Base-by-base conservation (phyloP, 371 early-diverging fungal species). In the Blyttiomyces sp. region DNA sequence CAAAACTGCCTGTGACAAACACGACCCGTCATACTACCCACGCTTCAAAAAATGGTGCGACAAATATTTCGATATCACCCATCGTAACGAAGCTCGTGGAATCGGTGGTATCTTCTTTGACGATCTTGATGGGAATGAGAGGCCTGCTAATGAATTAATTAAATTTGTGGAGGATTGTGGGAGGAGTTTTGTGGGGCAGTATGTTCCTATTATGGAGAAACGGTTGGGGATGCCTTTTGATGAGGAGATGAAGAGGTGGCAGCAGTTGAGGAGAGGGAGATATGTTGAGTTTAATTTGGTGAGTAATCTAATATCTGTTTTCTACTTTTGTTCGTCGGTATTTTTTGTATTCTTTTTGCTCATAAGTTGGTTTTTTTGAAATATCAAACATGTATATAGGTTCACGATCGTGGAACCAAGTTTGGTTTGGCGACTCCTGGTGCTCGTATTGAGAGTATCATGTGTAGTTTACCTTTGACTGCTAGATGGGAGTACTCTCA, bases 401-500 rank as follows among this genome's bases (percentile, higher is more conserved):
- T 77, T 9, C 60, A 76, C 54, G 83, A 82, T 50, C 68, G 80
- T 11, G 83, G 83, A 7, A 82, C 83, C 31, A 82, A 82, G 67
- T 82, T 82, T 64, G 83, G 83, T 4, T 63, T 82, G 19, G 78
- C 67, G 13, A 82, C 82, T 5, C 82, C 82, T 9, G 80, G 80
- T 19, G 79, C 71, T 1, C 54, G 82, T 13, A 82, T 82, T 34
- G 82, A 82, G 65, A 73, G 72, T 49, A 72, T 82, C n/a, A 52
- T 82, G 57, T 73, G 77, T 70, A 64, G 67, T 23, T 53, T 82
- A 52, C 82, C 82, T 11, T 57, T 80, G 56, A 80, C 73, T 11
- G 75, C 75, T 11, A 43, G 82, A 6, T 82, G 82, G 82, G 73
- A 82, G 53, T 82, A 96, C 76, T 84, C 84, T 81, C 85, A 91